Conservation (phyloP, 345 rosid genomes). For the Gossypium thurberi region DNA sequence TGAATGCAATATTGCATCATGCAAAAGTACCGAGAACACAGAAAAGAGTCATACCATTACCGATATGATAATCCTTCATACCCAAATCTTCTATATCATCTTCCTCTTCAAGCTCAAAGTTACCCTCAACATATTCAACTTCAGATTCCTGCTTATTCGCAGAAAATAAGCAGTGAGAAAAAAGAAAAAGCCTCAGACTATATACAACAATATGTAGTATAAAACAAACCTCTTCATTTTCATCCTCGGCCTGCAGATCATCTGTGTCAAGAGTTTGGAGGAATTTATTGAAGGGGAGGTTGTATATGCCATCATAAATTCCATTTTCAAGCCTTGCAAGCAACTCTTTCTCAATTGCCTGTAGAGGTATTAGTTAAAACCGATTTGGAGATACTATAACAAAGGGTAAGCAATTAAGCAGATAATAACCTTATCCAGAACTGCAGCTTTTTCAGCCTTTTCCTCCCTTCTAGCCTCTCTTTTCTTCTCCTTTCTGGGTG, state of each 20-base stretch:
- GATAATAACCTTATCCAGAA: conserved; percentile 55
- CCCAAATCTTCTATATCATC: conserved; percentile 87
- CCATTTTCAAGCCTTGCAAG: conserved; percentile 67
- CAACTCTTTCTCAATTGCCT: conserved; percentile 86
- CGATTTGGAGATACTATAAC: neutral
- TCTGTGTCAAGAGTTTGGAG: conserved; percentile 46
- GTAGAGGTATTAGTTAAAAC: conserved; percentile 21
- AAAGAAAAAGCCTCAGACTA: neutral
- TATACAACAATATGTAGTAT: neutral
- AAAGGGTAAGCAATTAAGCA: neutral
- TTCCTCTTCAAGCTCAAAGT: conserved; percentile 72
- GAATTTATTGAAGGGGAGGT: conserved; percentile 41
- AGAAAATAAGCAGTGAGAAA: neutral
- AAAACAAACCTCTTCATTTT: conserved; percentile 49
- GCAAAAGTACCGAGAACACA: neutral
- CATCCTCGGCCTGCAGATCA: conserved; percentile 29
- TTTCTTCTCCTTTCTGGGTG: conserved; percentile 58
- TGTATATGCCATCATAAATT: conserved; percentile 63
- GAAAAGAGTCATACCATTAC: conserved; percentile 29
- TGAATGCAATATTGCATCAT: neutral
- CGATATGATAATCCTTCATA: conserved; percentile 24
- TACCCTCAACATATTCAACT: conserved; percentile 75
- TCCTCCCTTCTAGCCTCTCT: conserved; percentile 81
- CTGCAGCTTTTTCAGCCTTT: conserved; percentile 80
- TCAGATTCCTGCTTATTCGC: conserved; percentile 49